phyloP scores from a whole-genome alignment of 768 basidiomycete genomes.

The Cubamyces sp. region DNA sequence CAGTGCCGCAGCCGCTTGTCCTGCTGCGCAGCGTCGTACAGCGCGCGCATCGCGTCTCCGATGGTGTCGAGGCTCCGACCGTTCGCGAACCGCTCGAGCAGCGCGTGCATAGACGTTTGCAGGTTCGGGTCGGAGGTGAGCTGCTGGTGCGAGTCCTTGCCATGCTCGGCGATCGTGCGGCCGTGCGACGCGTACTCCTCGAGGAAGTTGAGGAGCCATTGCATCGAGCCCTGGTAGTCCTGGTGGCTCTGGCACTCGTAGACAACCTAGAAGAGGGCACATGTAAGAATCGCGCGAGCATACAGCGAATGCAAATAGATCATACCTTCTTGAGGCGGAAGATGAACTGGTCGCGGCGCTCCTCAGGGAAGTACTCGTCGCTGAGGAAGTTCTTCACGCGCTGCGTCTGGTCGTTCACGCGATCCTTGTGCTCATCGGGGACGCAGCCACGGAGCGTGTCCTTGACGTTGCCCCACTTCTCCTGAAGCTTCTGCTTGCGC shows the following conservation, averaged over 20 bases:
- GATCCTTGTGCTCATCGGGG: slow-evolving; percentile 70
- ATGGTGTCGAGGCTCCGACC: slow-evolving; percentile 66
- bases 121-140: slow-evolving; percentile 57
- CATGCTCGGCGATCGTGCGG: slow-evolving; percentile 33
- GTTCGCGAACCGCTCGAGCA: slow-evolving; percentile 92
- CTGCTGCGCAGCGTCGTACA: slow-evolving; percentile 75
- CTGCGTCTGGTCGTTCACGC: slow-evolving; percentile 53
- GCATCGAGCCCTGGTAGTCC: slow-evolving; percentile 81
- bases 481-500: slow-evolving; percentile 40
- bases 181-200: slow-evolving; percentile 59
- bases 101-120: slow-evolving; percentile 57
- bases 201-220: slow-evolving; percentile 67
- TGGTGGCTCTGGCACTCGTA: slow-evolving; percentile 92
- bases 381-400: slow-evolving; percentile 67
- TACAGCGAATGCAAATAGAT: too few relatives aligned
- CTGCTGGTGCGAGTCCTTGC: slow-evolving; percentile 28
- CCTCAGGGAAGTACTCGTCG: slow-evolving; percentile 89
- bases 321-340: slow-evolving; percentile 83
- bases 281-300: not conserved
- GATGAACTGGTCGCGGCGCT: slow-evolving; percentile 90
- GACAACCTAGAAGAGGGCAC: slow-evolving; percentile 47
- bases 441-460: slow-evolving; percentile 56
- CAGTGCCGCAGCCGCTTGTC: slow-evolving; percentile 78
- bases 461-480: slow-evolving; percentile 38
- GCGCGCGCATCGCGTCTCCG: slow-evolving; percentile 66